phyloP scores from a whole-genome alignment of 192 early-diverging fungal species.

The Chytriomyces sp. region DNA sequence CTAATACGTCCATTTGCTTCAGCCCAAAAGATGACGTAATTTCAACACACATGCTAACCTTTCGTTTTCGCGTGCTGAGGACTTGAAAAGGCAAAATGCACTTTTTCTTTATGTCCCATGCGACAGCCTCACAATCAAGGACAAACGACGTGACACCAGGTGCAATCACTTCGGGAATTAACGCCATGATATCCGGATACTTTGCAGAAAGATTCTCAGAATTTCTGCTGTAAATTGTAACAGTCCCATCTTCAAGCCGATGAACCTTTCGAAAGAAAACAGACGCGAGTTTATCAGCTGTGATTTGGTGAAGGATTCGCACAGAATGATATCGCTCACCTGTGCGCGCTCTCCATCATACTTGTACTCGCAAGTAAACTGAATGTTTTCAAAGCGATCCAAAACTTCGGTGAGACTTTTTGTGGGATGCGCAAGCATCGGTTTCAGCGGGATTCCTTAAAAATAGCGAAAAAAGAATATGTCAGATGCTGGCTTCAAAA shows the following conservation, averaged over 20 bases:
- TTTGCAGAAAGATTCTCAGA: constrained; percentile 91
- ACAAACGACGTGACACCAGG: constrained; percentile 82
- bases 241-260: constrained; percentile 72
- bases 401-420: constrained; percentile 91
- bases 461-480: not conserved
- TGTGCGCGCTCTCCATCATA: constrained; percentile 97
- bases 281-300: constrained; percentile 15
- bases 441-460: constrained; percentile 91
- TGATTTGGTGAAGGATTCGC: not conserved
- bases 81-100: constrained; percentile 97
- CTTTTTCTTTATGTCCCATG: constrained; percentile 88
- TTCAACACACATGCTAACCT: constrained; percentile 49
- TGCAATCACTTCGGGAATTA: constrained; percentile 67
- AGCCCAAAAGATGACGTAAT: constrained; percentile 27
- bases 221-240: constrained; percentile 91
- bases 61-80: constrained; percentile 90
- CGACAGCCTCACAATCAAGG: constrained; percentile 98
- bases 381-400: constrained; percentile 88
- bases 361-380: constrained; percentile 98
- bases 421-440: constrained; percentile 99
- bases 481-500: not conserved
- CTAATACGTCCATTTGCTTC: constrained; percentile 27
- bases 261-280: constrained; percentile 70
- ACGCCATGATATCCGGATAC: constrained; percentile 91
- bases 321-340: constrained; percentile 41